These are phyloP conservation scores for Symbiodinium natans DNA, from an alignment of 73 alveolate genomes.

Conservation along the genomic window DNA sequence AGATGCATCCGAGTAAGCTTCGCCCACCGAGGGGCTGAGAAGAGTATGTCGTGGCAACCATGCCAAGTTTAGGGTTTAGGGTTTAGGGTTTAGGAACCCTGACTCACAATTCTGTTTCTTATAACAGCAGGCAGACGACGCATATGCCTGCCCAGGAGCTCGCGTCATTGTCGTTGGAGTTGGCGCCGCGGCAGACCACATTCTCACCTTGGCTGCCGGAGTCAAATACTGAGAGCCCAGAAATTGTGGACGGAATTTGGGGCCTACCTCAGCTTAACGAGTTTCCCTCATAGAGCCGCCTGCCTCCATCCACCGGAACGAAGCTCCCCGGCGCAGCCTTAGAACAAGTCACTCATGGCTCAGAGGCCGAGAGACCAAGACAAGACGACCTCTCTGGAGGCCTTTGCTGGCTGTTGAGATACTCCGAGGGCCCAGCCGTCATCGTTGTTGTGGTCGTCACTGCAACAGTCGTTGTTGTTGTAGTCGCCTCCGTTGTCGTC, in stretches of 20 bases:
- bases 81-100: neutral
- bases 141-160: slow-evolving; percentile 28
- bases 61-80: too few relatives aligned
- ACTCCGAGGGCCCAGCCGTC: slow-evolving; percentile 15
- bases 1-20: neutral
- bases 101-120: neutral
- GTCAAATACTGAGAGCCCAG: neutral
- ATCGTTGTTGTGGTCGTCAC: neutral
- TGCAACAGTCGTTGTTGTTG: neutral
- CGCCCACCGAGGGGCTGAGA: neutral
- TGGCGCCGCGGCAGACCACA: slow-evolving; percentile 48
- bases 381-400: neutral
- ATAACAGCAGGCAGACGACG: neutral
- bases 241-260: neutral
- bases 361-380: neutral
- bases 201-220: neutral
- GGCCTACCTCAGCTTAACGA: neutral
- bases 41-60: neutral
- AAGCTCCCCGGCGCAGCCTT: slow-evolving; percentile 11
- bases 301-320: slow-evolving; percentile 80
- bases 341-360: neutral
- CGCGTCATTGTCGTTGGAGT: slow-evolving; percentile 29
- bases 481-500: neutral
- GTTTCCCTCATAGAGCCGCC: neutral
- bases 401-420: too few relatives aligned